Base-by-base conservation (phyloP, 2,329 filamentous ascomycete species). In the Elsinoe batatas region DNA sequence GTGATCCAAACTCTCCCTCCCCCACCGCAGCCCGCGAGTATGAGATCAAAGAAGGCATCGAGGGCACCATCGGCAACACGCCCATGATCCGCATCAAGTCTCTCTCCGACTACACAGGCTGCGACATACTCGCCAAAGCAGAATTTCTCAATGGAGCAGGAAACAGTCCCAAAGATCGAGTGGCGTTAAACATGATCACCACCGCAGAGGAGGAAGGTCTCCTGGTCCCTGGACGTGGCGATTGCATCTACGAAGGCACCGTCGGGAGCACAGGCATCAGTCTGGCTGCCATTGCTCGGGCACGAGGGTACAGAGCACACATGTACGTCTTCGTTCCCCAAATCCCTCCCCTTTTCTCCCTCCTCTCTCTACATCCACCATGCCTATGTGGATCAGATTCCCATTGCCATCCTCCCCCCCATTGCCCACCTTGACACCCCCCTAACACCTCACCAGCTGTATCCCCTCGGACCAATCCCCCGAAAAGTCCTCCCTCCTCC, bases 201-300 rank as follows among this genome's bases (percentile, higher is more conserved):
- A 75, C 76, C 67, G 93, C 91, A 42, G 93, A 98, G 75, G 78
- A 81, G 59, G 73, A 79, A 49, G 90, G 90, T 1, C 75, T 91
- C 15, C 73, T 98, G 44, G 79, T 78, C 0, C 91, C 93, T 0
- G 77, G 86, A 62, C 84, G 86, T 18, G 91, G 91, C 59, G 93
- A 98, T 69, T 94, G 88, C 42, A 90, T 98, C 65, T 98, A 97
- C 71, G 93, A 98, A 74, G 93, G 93, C 61, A 98, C 93, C 1
- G 91, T 95, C 13, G 93, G 93, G 58, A 95, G 88, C 67, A 98
- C 93, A 0, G 93, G 93, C 18, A 97, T 98, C 64, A 96, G 91
- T 13, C 78, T 98, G 8, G 93, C 93, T 2, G 88, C 88, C 0
- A 81, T 98, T 51, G 91, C 89, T 50, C 81, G 91, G 62, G 91